Evolutionary conservation across 106 monocot genomes (phyloP).

Genomic region (Hemerocallis citrina): DNA sequence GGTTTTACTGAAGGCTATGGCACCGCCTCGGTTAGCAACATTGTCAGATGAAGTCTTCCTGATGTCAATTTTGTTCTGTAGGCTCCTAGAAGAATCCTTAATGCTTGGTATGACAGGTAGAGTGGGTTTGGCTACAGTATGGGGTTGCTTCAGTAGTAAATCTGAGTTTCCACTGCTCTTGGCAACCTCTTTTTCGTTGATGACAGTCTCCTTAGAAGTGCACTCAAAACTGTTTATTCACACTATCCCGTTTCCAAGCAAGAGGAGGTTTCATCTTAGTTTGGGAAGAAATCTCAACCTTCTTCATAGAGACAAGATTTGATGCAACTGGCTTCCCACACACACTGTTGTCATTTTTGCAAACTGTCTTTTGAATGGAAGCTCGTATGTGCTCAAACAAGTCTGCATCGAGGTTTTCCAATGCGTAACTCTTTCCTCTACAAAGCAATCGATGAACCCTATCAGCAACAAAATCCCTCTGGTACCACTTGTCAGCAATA

Average conservation of each 20-base stretch:
- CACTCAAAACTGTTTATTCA: constrained; percentile 6
- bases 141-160: constrained; percentile 3
- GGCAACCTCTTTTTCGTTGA: constrained; percentile 10
- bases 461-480: too few species aligned
- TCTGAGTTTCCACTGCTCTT: constrained; percentile 1
- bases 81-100: constrained; percentile 3
- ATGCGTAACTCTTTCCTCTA: constrained; percentile 25
- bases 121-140: constrained; percentile 4
- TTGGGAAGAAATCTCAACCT: constrained; percentile 15
- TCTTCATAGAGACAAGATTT: constrained; percentile 27
- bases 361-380: constrained; percentile 43
- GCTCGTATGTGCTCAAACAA: constrained; percentile 55
- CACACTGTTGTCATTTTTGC: constrained; percentile 13
- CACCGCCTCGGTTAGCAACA: neutral
- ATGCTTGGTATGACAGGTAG: neutral
- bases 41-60: constrained; percentile 4
- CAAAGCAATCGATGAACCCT: too few species aligned
- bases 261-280: constrained; percentile 26
- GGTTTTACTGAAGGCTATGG: neutral
- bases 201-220: constrained; percentile 2
- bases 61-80: neutral
- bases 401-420: constrained; percentile 56
- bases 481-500: constrained; percentile 86
- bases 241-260: constrained; percentile 5
- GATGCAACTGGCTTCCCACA: constrained; percentile 1